Evolutionary conservation across 1,284 basidiomycete species (phyloP).

Genomic region (Golubevia pallescens): DNA sequence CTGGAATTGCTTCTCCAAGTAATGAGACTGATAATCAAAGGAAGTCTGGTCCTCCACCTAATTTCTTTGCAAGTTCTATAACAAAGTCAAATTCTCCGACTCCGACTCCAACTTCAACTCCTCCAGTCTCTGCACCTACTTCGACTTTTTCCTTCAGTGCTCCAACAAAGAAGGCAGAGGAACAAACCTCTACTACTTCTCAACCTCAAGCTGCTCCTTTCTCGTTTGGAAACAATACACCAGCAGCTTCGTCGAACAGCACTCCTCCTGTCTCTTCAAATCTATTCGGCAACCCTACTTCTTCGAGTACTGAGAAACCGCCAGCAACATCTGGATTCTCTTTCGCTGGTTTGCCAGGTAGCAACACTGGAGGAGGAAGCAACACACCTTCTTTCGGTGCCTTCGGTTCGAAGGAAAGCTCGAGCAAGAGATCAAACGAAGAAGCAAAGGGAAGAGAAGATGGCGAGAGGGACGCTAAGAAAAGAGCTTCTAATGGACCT

Average conservation of each 20-base stretch:
- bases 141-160: background rate
- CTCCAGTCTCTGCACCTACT: conserved; percentile 1
- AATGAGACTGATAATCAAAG: conserved; percentile 19
- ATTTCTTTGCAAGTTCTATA: conserved; percentile 43
- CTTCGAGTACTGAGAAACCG: background rate
- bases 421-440: conserved; percentile 1
- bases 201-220: conserved; percentile 16
- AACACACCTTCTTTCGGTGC: conserved; percentile 2
- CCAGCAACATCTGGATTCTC: background rate
- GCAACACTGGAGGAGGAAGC: background rate
- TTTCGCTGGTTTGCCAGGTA: conserved; percentile 2
- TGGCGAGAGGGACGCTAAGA: background rate
- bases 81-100: conserved; percentile 16
- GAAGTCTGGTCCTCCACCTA: conserved; percentile 48
- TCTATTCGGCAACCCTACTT: too few relatives aligned
- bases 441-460: background rate
- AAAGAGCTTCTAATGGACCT: too few relatives aligned
- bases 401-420: conserved; percentile 2
- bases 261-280: too few relatives aligned
- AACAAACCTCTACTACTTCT: background rate
- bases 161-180: conserved; percentile 3
- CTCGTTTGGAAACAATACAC: conserved; percentile 18
- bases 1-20: conserved; percentile 5
- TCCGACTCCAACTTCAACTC: conserved; percentile 1
- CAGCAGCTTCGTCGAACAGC: background rate